A percentile compares a stretch with the other conserved stretches of the same genome.
phyloP scores from a whole-genome alignment of 805 yeast species.

The Yarrowia sp. region DNA sequence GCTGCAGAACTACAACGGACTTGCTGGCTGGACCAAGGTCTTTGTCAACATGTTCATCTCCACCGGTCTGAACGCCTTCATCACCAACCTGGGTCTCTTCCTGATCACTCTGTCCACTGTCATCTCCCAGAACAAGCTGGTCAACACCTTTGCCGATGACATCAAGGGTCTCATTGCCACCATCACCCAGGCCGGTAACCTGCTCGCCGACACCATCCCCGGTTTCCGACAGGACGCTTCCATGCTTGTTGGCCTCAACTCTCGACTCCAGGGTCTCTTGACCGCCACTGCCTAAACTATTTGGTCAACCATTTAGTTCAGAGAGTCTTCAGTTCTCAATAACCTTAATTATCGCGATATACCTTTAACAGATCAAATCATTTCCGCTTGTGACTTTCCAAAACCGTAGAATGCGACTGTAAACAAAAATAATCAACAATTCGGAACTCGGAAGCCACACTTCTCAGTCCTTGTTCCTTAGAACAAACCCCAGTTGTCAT shows the following conservation, averaged over 20 bases:
- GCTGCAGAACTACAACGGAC: conserved; percentile 37
- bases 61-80: conserved; percentile 32
- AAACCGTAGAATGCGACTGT: background rate
- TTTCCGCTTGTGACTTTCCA: background rate
- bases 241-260: conserved; percentile 19
- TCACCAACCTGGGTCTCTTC: conserved; percentile 37
- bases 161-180: conserved; percentile 20
- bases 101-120: conserved; percentile 10
- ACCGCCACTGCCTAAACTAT: conserved; percentile 10
- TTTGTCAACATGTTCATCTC: conserved; percentile 25
- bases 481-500: background rate
- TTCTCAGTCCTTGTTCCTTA: background rate
- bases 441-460: background rate
- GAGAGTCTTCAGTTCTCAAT: background rate
- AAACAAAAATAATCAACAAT: conserved; percentile 10
- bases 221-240: conserved; percentile 29
- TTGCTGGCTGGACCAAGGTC: conserved; percentile 39
- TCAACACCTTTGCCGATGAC: conserved; percentile 20
- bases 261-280: conserved; percentile 30
- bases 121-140: conserved; percentile 36
- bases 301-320: background rate
- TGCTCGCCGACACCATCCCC: conserved; percentile 25
- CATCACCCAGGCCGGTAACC: conserved; percentile 7
- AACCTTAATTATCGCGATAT: conserved; percentile 7
- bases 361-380: background rate